phyloP scores from a whole-genome alignment of 768 basidiomycete genomes.

The Auricularia sp. region DNA sequence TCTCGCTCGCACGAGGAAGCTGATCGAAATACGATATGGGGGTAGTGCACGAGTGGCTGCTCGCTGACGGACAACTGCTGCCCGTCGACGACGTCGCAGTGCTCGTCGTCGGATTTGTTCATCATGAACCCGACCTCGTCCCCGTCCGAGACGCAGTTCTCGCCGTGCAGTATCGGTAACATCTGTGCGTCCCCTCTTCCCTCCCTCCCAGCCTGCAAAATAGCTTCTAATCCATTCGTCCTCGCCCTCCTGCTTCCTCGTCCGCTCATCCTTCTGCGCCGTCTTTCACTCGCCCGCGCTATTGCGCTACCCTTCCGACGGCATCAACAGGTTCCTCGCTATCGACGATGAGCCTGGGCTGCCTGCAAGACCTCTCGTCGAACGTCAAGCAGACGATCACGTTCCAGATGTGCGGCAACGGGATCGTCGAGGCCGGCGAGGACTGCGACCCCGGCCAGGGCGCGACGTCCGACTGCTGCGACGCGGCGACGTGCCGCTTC shows the following conservation, averaged over 20 bases:
- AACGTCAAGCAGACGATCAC: slow-evolving; percentile 37
- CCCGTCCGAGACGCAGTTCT: slow-evolving; percentile 57
- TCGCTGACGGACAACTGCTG: slow-evolving; percentile 53
- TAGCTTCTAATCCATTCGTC: not conserved
- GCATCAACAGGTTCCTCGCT: slow-evolving; percentile 8
- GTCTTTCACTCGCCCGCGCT: too few species aligned
- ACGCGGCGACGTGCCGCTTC: slow-evolving; percentile 68
- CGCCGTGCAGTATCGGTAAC: slow-evolving; percentile 73
- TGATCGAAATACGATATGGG: too few species aligned
- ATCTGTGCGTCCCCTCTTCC: slow-evolving; percentile 46
- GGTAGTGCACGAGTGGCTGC: slow-evolving; percentile 58
- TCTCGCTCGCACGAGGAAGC: too few species aligned
- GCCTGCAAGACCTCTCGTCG: slow-evolving; percentile 52
- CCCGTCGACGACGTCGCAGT: slow-evolving; percentile 48
- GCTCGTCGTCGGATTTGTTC: slow-evolving; percentile 39
- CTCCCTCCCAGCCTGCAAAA: not conserved
- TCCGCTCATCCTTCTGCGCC: slow-evolving; percentile 21
- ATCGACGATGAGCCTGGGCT: slow-evolving; percentile 47
- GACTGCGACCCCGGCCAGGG: slow-evolving; percentile 77
- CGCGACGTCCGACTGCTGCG: slow-evolving; percentile 57
- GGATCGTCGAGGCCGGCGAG: slow-evolving; percentile 73
- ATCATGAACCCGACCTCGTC: slow-evolving; percentile 80
- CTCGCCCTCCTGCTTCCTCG: slow-evolving; percentile 43
- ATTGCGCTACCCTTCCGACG: too few species aligned
- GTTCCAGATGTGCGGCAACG: slow-evolving; percentile 72